A percentile compares a stretch with the other conserved stretches of the same genome.
These are phyloP conservation scores for Samsoniella hepiali DNA, from an alignment of 2,329 filamentous ascomycete species.

Conservation along the genomic window DNA sequence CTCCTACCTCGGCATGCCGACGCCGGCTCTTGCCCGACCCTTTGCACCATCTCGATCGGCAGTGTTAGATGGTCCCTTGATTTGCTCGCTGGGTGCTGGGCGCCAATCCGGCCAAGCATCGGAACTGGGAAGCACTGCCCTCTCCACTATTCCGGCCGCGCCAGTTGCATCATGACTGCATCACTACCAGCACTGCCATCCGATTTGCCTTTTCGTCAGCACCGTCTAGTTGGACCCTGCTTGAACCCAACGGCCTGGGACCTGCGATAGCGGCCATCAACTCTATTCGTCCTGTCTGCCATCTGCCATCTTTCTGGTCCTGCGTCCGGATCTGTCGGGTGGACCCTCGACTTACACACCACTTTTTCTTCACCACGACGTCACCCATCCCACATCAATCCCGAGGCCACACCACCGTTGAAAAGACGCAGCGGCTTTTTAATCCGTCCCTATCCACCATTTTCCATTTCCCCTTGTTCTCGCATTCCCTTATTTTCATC, in stretches of 20 bases:
- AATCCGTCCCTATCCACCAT: background rate
- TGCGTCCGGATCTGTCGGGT: background rate
- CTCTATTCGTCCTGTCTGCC: background rate
- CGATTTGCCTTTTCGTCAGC: background rate
- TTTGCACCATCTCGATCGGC: background rate
- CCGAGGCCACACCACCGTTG: background rate
- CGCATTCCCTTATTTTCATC: background rate
- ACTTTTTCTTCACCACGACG: conserved; percentile 1
- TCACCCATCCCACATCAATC: conserved; percentile 3
- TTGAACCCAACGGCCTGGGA: background rate
- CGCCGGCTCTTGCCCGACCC: background rate
- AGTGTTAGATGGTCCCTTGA: conserved; percentile 1
- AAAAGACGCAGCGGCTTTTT: background rate
- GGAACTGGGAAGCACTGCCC: background rate
- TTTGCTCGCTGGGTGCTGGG: background rate
- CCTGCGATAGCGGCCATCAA: background rate
- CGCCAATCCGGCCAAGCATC: conserved; percentile 2
- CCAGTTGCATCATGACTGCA: conserved; percentile 10
- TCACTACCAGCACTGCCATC: background rate
- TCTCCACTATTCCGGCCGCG: background rate
- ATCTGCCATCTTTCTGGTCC: background rate
- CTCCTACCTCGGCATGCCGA: background rate
- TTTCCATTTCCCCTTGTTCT: background rate
- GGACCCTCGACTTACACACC: conserved; percentile 3
- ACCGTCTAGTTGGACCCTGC: conserved; percentile 3